Percentiles rank a stretch among this genome's conserved stretches.
Conservation (phyloP, 495 filamentous ascomycete genomes). For the Neurospora sp. region DNA sequence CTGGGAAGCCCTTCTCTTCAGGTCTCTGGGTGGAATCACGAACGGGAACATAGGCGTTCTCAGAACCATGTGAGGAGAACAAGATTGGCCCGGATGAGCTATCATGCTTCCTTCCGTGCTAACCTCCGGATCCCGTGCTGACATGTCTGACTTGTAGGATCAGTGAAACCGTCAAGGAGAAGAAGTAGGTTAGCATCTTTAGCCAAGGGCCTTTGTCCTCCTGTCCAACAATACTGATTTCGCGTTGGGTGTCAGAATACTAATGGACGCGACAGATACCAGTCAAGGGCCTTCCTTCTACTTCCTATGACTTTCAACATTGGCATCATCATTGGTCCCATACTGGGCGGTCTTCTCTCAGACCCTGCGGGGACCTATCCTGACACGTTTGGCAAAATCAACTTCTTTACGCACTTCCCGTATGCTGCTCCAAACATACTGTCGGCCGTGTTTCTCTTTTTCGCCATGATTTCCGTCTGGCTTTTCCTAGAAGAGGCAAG, state of each 20-base stretch:
- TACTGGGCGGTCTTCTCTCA: constrained; percentile 63
- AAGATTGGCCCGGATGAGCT: not conserved
- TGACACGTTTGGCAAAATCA: constrained; percentile 52
- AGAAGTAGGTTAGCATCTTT: constrained; percentile 13
- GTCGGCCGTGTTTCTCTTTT: constrained; percentile 54
- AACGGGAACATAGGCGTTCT: constrained; percentile 80
- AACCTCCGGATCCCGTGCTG: not conserved
- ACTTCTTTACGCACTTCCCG: constrained; percentile 58
- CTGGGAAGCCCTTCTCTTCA: constrained; percentile 61
- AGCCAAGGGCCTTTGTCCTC: not conserved
- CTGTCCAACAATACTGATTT: not conserved
- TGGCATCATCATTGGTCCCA: constrained; percentile 66
- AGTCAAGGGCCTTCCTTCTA: constrained; percentile 57
- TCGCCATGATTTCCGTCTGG: constrained; percentile 45
- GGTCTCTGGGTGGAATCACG: constrained; percentile 62
- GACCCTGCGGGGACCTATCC: constrained; percentile 67
- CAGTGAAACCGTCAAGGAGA: constrained; percentile 64
- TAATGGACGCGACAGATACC: constrained; percentile 29
- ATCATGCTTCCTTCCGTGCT: not conserved
- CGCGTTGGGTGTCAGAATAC: not conserved
- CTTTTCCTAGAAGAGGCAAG: constrained; percentile 61
- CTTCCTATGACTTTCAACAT: constrained; percentile 73
- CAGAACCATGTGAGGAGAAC: constrained; percentile 51
- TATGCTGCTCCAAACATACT: constrained; percentile 71
- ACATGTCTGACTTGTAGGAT: constrained; percentile 36